Percentiles rank a stretch among this genome's conserved stretches.
Evolutionary conservation across 1,139 yeast genomes (phyloP).

Genomic region (Blastobotrys buckinghamii): DNA sequence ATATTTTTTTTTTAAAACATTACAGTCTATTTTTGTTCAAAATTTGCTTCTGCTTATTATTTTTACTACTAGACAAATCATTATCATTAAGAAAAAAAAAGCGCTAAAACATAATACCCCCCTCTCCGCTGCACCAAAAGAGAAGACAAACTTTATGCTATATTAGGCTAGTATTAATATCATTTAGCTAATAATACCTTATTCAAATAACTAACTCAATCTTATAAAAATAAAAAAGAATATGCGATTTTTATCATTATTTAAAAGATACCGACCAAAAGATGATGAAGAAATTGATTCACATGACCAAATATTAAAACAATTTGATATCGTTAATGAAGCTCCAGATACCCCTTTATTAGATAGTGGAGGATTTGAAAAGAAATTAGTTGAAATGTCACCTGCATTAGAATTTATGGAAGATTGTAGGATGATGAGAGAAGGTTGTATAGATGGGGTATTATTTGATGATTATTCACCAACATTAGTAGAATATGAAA

Average conservation of each 20-base stretch:
- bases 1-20: no score
- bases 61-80: no score
- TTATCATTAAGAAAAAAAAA: no score
- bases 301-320: neutral
- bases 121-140: no score
- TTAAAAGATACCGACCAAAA: neutral
- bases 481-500: neutral
- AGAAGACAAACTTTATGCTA: no score
- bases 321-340: slow-evolving; percentile 6
- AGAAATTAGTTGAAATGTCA: neutral
- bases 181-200: no score
- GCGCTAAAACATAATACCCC: no score
- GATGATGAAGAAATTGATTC: neutral
- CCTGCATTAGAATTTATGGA: slow-evolving; percentile 7
- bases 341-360: slow-evolving; percentile 5
- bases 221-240: neutral
- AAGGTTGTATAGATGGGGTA: neutral
- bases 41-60: no score
- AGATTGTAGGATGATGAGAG: neutral
- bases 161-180: no score
- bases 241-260: neutral
- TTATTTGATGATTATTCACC: neutral
- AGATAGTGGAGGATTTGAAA: neutral
- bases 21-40: no score
- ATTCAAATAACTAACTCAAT: no score